Base-by-base conservation (phyloP, 1,284 basidiomycete genomes). In the Austroboletus sp. region DNA sequence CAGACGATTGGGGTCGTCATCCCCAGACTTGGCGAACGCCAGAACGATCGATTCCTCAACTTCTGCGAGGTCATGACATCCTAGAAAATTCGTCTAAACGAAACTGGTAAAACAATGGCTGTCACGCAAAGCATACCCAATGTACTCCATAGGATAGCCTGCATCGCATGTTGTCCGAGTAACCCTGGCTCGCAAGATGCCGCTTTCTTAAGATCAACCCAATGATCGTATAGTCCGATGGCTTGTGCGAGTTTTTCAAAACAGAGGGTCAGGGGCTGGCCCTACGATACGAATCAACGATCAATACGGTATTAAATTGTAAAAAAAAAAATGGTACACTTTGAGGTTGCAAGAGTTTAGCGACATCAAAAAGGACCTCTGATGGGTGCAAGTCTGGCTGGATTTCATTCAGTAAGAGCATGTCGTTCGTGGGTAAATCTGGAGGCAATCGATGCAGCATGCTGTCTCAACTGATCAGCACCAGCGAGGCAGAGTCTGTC, bases 311-410 rank as follows among this genome's bases (percentile, higher is more conserved):
- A 8, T 2, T 12, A 40, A 19, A 21, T 11, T 26, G 35, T 36
- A 42, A 17, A 48, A 47, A 41, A 36, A 42, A 17, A 48, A 47
- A 41, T 34, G 54, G 40, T 52, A 66, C 65, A 47, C 51, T 61
- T 49, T 65, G 62, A 1, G 62, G 65, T 35, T 63, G 53, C 11
- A 64, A 51, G 26, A 64, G 56, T 45, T 64, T 64, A 30, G 63
- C 46, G n/a, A 64, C 56, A 56, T 89, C 87, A 57, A 74, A 81
- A 26, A 89, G 70, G 26, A 89, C 72, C 62, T 89, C 86, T 4
- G 80, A 67, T 9, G 87, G 84, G 55, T 88, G 80, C 34, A 87
- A 69, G 53, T 85, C 77, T 3, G 81, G 75, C 58, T 89, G 84
- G n/a, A 87, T 74, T 62, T 85, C 81, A 56, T 86, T 86, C 30